These are phyloP conservation scores for Huntiella omanensis DNA, from an alignment of 2,329 filamentous ascomycete genomes.

Conservation along the genomic window DNA sequence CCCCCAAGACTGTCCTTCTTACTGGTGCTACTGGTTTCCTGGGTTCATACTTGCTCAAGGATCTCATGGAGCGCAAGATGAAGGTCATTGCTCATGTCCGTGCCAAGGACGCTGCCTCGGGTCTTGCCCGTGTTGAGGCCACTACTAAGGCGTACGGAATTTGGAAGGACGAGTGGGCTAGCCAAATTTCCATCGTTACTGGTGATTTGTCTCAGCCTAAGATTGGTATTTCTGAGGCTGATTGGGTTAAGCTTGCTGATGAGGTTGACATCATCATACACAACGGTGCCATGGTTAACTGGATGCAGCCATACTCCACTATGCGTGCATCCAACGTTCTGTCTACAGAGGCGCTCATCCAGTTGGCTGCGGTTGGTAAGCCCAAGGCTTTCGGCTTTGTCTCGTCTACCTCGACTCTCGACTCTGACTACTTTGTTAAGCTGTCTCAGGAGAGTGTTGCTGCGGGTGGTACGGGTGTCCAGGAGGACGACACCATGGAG, in stretches of 20 bases:
- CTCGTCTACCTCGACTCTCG: conserved; percentile 64
- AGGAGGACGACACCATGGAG: conserved; percentile 59
- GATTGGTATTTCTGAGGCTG: conserved; percentile 49
- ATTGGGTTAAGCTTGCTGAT: conserved; percentile 46
- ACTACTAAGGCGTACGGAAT: conserved; percentile 61
- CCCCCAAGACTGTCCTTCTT: conserved; percentile 47
- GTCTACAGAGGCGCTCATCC: conserved; percentile 58
- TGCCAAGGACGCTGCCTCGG: conserved; percentile 40
- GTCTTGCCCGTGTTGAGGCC: conserved; percentile 42
- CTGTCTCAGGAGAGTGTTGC: conserved; percentile 45
- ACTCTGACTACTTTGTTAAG: conserved; percentile 62
- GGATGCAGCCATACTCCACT: conserved; percentile 59
- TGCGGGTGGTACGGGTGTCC: conserved; percentile 44
- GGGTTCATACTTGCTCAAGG: conserved; percentile 59
- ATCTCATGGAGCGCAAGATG: conserved; percentile 45
- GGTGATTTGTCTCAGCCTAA: conserved; percentile 57
- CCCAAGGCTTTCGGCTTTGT: conserved; percentile 69
- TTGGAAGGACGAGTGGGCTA: conserved; percentile 52
- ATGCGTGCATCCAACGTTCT: conserved; percentile 60
- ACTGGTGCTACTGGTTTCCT: conserved; percentile 85
- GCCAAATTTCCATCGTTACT: conserved; percentile 45
- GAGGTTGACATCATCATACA: conserved; percentile 59
- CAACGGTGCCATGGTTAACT: conserved; percentile 68
- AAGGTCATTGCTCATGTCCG: conserved; percentile 62
- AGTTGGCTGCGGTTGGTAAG: conserved; percentile 57